These are phyloP conservation scores for Dianthus caryophyllus DNA, from an alignment of 148 eudicot genomes.

Conservation along the genomic window DNA sequence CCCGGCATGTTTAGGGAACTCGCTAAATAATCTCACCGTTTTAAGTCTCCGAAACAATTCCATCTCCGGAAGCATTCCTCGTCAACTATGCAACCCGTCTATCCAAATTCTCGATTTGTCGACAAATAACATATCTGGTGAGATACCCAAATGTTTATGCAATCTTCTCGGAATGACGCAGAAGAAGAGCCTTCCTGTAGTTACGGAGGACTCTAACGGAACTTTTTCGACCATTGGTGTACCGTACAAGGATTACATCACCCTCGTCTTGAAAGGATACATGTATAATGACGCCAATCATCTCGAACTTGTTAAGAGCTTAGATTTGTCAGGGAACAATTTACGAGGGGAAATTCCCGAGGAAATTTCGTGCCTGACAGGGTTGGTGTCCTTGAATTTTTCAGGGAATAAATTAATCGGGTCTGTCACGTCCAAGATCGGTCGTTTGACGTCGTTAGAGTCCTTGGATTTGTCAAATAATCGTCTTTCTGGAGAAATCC, in stretches of 20 bases:
- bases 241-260: constrained; percentile 16
- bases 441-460: constrained; percentile 15
- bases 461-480: constrained; percentile 23
- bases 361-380: constrained; percentile 21
- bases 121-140: constrained; percentile 15
- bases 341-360: constrained; percentile 11
- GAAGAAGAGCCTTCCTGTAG: constrained; percentile 10
- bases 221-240: constrained; percentile 15
- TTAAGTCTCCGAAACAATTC: constrained; percentile 24
- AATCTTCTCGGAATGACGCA: constrained; percentile 17
- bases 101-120: constrained; percentile 25
- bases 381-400: constrained; percentile 20
- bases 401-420: constrained; percentile 21
- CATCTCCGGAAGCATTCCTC: constrained; percentile 14
- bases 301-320: constrained; percentile 21
- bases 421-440: constrained; percentile 19
- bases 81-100: constrained; percentile 13
- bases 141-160: constrained; percentile 21
- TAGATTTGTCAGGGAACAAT: constrained; percentile 23
- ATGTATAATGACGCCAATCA: constrained; percentile 11
- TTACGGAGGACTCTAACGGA: not conserved
- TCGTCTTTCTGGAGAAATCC: constrained; percentile 25
- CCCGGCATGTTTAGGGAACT: constrained; percentile 10
- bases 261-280: constrained; percentile 23
- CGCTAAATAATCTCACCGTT: constrained; percentile 5